These are phyloP conservation scores for Tylopilus rubrobrunneus DNA, from an alignment of 768 basidiomycete species.

Conservation along the genomic window DNA sequence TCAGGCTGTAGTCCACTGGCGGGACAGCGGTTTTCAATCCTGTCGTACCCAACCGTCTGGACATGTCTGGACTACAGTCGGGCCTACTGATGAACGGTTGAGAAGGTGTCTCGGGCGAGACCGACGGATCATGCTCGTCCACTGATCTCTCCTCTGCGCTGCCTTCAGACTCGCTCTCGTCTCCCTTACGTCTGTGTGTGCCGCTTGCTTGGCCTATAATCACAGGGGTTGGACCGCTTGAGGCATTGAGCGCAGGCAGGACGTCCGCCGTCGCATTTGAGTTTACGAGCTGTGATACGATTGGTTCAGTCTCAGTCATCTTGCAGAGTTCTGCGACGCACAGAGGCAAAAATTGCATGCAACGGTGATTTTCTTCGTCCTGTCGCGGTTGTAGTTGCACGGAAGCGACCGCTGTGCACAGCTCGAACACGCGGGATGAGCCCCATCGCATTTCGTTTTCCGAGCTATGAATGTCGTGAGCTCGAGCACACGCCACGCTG, in stretches of 20 bases:
- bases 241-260: conserved; percentile 80
- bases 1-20: too few species aligned
- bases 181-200: conserved; percentile 64
- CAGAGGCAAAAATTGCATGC: conserved; percentile 91
- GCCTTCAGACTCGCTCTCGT: conserved; percentile 55
- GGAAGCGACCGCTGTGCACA: conserved; percentile 71
- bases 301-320: conserved; percentile 17
- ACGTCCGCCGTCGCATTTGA: conserved; percentile 84
- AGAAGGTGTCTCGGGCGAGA: conserved; percentile 47
- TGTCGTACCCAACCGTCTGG: too few species aligned
- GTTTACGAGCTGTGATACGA: conserved; percentile 62
- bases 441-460: conserved; percentile 87
- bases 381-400: conserved; percentile 81
- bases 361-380: conserved; percentile 83
- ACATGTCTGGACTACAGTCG: too few species aligned
- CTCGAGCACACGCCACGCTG: conserved; percentile 3
- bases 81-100: too few species aligned
- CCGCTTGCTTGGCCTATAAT: conserved; percentile 77
- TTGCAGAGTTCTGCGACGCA: conserved; percentile 38
- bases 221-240: conserved; percentile 74
- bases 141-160: conserved; percentile 59
- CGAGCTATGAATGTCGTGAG: conserved; percentile 48
- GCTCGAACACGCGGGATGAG: conserved; percentile 80
- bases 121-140: conserved; percentile 48
- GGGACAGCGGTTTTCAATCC: too few species aligned